Percentiles rank a stretch among this genome's conserved stretches.
Conservation (phyloP, 768 basidiomycete genomes). For the Clitopilus hobsonii region DNA sequence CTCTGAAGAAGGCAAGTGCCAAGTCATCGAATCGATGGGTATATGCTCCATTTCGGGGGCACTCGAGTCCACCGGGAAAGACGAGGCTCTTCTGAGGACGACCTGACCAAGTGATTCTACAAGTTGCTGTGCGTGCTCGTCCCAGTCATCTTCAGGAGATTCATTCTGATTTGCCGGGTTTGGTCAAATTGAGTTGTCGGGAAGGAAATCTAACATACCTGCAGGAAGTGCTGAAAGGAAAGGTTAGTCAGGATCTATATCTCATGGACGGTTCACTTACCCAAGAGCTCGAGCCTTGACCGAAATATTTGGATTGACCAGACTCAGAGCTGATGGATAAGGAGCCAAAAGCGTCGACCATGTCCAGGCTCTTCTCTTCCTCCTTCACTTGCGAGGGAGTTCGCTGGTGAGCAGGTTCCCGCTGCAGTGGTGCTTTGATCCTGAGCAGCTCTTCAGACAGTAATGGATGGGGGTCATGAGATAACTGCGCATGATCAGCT, state of each 20-base stretch:
- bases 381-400: constrained; percentile 46
- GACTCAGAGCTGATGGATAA: constrained; percentile 62
- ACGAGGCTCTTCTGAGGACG: constrained; percentile 59
- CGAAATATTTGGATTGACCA: constrained; percentile 73
- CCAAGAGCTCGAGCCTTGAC: constrained; percentile 74
- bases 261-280: constrained; percentile 43
- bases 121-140: constrained; percentile 46
- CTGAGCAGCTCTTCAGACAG: constrained; percentile 68
- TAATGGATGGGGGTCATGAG: constrained; percentile 60
- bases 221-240: constrained; percentile 70
- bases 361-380: constrained; percentile 60
- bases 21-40: constrained; percentile 53
- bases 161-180: constrained; percentile 47
- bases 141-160: constrained; percentile 45
- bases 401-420: constrained; percentile 47
- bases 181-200: background rate
- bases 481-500: constrained; percentile 50
- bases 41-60: constrained; percentile 36
- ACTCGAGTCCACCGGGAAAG: constrained; percentile 54
- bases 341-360: constrained; percentile 78
- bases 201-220: constrained; percentile 29
- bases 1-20: constrained; percentile 63
- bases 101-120: constrained; percentile 41
- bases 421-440: constrained; percentile 72
- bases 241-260: constrained; percentile 8